Conservation (phyloP, 75 land plant genomes). For the Sequoia sempervirens region DNA sequence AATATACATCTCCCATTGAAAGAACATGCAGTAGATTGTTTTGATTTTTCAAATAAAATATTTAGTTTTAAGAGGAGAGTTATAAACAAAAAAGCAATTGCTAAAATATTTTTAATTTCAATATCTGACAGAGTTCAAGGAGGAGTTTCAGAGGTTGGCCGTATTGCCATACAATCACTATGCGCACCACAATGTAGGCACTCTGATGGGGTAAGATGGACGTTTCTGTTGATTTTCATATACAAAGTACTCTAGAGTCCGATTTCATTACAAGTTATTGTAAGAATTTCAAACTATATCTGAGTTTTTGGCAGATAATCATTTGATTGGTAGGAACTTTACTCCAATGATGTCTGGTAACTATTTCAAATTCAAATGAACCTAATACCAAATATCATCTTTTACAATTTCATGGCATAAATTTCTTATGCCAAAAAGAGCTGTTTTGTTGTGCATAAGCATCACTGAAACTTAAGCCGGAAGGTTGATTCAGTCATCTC, state of each 20-base stretch:
- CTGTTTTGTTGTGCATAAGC: neutral
- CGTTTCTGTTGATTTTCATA: neutral
- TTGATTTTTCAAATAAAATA: neutral
- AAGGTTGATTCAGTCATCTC: neutral
- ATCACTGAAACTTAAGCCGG: neutral
- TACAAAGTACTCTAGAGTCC: neutral
- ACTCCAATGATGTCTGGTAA: neutral
- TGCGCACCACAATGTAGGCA: constrained; percentile 84
- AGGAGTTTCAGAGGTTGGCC: constrained; percentile 34
- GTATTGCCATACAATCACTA: constrained; percentile 87
- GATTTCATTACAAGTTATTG: neutral
- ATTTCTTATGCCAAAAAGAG: neutral
- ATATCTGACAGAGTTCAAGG: constrained; percentile 42
- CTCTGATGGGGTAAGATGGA: constrained; percentile 40
- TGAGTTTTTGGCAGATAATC: neutral
- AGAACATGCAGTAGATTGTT: neutral
- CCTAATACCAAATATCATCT: neutral
- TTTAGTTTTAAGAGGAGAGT: neutral
- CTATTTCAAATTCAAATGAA: neutral
- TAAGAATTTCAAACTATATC: neutral
- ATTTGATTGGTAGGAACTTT: neutral
- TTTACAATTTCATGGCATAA: neutral
- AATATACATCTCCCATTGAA: neutral
- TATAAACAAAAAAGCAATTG: neutral
- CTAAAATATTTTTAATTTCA: neutral